Conservation (phyloP, 2,329 filamentous ascomycete genomes). For the Aspergillus pseudoterreus region DNA sequence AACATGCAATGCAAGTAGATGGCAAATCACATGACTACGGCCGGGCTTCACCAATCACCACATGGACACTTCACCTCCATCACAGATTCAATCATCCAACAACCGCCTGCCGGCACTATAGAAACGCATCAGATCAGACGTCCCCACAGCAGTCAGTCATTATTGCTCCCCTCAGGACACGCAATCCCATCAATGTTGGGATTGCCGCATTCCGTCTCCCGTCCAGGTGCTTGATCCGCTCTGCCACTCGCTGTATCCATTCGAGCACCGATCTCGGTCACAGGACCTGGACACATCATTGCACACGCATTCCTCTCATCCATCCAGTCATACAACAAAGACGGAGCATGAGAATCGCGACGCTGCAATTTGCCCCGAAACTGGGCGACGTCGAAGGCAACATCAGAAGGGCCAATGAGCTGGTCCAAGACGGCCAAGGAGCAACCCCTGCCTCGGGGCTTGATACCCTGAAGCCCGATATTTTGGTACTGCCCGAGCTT, state of each 20-base stretch:
- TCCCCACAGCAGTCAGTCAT: not conserved
- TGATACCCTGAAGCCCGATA: slow-evolving; percentile 42
- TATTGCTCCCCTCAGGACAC: not conserved
- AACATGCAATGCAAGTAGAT: not conserved
- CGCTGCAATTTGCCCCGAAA: slow-evolving; percentile 43
- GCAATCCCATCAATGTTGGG: not conserved
- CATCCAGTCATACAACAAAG: slow-evolving; percentile 2
- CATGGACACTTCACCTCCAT: not conserved
- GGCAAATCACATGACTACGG: slow-evolving; percentile 1
- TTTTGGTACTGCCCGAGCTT: slow-evolving; percentile 60
- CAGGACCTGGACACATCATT: not conserved
- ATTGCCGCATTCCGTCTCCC: not conserved
- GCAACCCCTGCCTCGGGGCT: slow-evolving; percentile 11
- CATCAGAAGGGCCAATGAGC: slow-evolving; percentile 40
- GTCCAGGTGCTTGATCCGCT: not conserved
- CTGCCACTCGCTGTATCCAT: not conserved
- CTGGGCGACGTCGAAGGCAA: slow-evolving; percentile 45
- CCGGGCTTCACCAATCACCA: not conserved
- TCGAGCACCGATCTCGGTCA: not conserved
- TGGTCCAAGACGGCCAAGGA: slow-evolving; percentile 36
- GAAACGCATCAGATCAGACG: not conserved
- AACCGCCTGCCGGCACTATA: not conserved
- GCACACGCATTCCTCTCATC: not conserved
- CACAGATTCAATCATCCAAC: not conserved
- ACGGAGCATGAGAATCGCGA: slow-evolving; percentile 44